These are phyloP conservation scores for Xylariaceae sp. DNA, from an alignment of 2,329 filamentous ascomycete species.

Conservation along the genomic window DNA sequence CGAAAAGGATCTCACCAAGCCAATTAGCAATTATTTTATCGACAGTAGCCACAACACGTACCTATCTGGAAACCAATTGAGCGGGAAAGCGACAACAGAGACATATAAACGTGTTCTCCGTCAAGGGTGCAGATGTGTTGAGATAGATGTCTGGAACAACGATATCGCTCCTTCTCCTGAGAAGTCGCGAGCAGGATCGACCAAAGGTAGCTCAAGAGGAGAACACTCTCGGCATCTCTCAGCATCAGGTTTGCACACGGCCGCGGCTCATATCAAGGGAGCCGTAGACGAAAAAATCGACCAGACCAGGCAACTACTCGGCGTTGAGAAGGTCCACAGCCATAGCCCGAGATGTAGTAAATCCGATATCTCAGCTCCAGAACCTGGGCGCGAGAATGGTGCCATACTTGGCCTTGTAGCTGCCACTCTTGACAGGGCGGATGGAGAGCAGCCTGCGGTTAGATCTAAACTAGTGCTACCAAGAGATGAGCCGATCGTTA, in stretches of 20 bases:
- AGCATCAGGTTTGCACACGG: conserved; percentile 52
- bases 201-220: conserved; percentile 45
- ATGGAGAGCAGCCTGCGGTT: conserved; percentile 26
- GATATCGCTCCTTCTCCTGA: conserved; percentile 46
- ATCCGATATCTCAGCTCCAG: conserved; percentile 25
- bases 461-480: conserved; percentile 41
- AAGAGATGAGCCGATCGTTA: conserved; percentile 75
- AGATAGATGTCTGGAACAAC: conserved; percentile 95
- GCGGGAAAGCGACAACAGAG: conserved; percentile 76
- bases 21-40: conserved; percentile 89
- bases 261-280: conserved; percentile 48
- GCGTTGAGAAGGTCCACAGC: conserved; percentile 39
- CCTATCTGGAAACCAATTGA: conserved; percentile 83
- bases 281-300: conserved; percentile 44
- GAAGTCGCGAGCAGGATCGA: conserved; percentile 39
- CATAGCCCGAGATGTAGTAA: conserved; percentile 39
- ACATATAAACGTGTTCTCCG: conserved; percentile 76
- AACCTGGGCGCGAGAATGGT: conserved; percentile 25
- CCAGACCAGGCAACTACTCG: conserved; percentile 39
- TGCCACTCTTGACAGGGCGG: conserved; percentile 19
- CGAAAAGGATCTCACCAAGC: conserved; percentile 65
- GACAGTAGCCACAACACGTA: conserved; percentile 97
- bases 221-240: conserved; percentile 56
- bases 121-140: conserved; percentile 84
- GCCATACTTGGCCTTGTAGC: conserved; percentile 21